phyloP scores from a whole-genome alignment of 495 filamentous ascomycete species.

The Trichoderma asperelloides region DNA sequence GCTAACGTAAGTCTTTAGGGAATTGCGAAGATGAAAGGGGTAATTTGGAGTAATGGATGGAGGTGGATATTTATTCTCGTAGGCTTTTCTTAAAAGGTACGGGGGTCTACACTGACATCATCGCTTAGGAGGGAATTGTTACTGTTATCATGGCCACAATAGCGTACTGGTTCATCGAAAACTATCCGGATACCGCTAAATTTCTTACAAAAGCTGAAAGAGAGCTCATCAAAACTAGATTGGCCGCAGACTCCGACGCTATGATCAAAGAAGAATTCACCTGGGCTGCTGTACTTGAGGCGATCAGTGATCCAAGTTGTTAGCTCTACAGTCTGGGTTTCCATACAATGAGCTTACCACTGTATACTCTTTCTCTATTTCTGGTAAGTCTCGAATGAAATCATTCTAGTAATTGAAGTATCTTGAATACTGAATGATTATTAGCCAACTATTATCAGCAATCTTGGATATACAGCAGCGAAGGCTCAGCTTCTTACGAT shows the following conservation, averaged over 20 bases:
- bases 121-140: slow-evolving; percentile 52
- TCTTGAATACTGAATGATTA: neutral
- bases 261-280: slow-evolving; percentile 54
- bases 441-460: slow-evolving; percentile 61
- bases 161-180: slow-evolving; percentile 63
- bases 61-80: slow-evolving; percentile 78
- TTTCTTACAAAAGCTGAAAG: slow-evolving; percentile 60
- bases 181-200: slow-evolving; percentile 60
- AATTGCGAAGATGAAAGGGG: slow-evolving; percentile 52
- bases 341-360: slow-evolving; percentile 64
- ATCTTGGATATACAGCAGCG: slow-evolving; percentile 58
- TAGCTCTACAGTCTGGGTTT: slow-evolving; percentile 67
- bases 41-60: slow-evolving; percentile 63
- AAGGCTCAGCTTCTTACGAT: slow-evolving; percentile 64
- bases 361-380: slow-evolving; percentile 75
- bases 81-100: slow-evolving; percentile 16
- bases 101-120: neutral
- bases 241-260: slow-evolving; percentile 53
- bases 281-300: slow-evolving; percentile 55
- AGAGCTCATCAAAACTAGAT: slow-evolving; percentile 46
- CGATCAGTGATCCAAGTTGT: slow-evolving; percentile 61
- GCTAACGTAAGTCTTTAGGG: slow-evolving; percentile 26
- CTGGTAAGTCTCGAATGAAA: slow-evolving; percentile 33
- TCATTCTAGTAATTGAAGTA: neutral
- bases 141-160: slow-evolving; percentile 53